phyloP scores from a whole-genome alignment of 805 yeast species.

The Metschnikowia cubensis region DNA sequence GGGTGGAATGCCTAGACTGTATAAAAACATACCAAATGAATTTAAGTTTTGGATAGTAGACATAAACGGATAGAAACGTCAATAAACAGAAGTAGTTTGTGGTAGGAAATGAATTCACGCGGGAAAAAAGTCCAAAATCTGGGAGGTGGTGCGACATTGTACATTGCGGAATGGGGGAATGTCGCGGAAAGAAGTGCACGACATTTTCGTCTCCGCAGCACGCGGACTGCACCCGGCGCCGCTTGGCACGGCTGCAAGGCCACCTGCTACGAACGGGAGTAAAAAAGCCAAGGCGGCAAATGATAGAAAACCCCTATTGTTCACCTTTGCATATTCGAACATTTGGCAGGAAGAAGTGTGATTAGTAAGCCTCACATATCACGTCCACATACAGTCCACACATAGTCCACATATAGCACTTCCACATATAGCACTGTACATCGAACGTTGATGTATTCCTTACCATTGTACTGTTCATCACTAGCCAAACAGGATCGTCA shows the following conservation, averaged over 20 bases:
- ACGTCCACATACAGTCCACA: too few relatives aligned
- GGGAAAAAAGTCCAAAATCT: conserved; percentile 1
- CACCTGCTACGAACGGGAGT: too few relatives aligned
- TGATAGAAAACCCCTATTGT: too few relatives aligned
- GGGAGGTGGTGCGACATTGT: conserved; percentile 1
- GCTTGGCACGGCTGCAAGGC: neutral
- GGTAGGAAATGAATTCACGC: conserved; percentile 1
- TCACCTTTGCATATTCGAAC: too few relatives aligned
- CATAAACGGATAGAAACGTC: conserved; percentile 39
- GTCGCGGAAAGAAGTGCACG: neutral
- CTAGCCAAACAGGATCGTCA: too few relatives aligned
- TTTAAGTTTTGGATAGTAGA: conserved; percentile 90
- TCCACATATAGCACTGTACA: too few relatives aligned
- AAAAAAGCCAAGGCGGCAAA: too few relatives aligned
- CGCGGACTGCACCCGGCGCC: neutral
- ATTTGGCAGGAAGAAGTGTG: too few relatives aligned
- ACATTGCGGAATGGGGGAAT: conserved; percentile 1
- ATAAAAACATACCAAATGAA: conserved; percentile 56
- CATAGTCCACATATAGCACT: too few relatives aligned
- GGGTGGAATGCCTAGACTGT: neutral
- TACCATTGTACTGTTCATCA: too few relatives aligned
- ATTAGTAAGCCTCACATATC: too few relatives aligned
- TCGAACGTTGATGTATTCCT: too few relatives aligned
- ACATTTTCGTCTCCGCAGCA: neutral
- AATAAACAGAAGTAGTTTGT: conserved; percentile 9